Evolutionary conservation across 78 protist species (phyloP).

Genomic region (Goniomonas avonlea): DNA sequence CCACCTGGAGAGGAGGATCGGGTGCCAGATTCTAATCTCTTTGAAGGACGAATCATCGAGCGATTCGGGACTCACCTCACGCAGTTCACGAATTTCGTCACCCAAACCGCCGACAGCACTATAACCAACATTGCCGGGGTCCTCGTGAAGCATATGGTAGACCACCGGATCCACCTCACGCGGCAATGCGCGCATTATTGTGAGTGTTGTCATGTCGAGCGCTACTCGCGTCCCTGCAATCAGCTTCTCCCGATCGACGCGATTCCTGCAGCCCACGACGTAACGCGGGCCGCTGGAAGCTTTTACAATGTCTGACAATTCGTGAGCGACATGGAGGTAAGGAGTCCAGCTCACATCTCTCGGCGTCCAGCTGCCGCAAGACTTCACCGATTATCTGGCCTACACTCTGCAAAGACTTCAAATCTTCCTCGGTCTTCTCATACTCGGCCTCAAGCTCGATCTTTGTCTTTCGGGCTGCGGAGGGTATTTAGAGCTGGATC

Average conservation of each 20-base stretch:
- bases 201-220: slow-evolving; percentile 97
- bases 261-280: slow-evolving; percentile 86
- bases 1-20: slow-evolving; percentile 54
- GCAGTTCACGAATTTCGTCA: slow-evolving; percentile 91
- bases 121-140: slow-evolving; percentile 56
- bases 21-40: too few relatives aligned
- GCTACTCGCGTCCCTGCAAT: slow-evolving; percentile 92
- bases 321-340: too few relatives aligned
- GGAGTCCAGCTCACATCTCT: slow-evolving; percentile 67
- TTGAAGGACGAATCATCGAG: too few relatives aligned
- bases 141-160: slow-evolving; percentile 91
- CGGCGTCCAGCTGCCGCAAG: slow-evolving; percentile 89
- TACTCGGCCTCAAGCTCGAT: slow-evolving; percentile 50
- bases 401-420: slow-evolving; percentile 92
- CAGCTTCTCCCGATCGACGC: slow-evolving; percentile 65
- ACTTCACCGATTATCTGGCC: slow-evolving; percentile 99
- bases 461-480: slow-evolving; percentile 35
- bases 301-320: slow-evolving; percentile 88
- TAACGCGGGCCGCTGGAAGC: slow-evolving; percentile 97
- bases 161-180: slow-evolving; percentile 98
- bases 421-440: slow-evolving; percentile 88
- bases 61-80: too few relatives aligned
- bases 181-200: slow-evolving; percentile 90
- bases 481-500: background rate
- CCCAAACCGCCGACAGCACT: slow-evolving; percentile 86